Evolutionary conservation across 2,329 filamentous ascomycete species (phyloP), one percentile per base, ranked within the genome.

Genomic region (Arthrobotrys iridis): DNA sequence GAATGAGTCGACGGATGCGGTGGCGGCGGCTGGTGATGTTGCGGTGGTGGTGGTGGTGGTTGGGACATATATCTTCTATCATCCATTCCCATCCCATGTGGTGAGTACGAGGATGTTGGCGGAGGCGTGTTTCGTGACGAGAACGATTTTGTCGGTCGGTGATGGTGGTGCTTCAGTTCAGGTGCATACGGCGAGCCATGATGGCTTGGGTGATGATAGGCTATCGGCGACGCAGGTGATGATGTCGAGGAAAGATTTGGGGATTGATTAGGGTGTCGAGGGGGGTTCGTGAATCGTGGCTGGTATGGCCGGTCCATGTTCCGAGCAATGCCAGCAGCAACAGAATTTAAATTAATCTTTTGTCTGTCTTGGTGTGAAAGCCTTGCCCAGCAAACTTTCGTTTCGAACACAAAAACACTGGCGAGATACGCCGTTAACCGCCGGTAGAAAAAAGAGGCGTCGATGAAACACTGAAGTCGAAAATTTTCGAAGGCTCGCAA

Each of bases 261-360:
- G 41, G 71, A 75, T 48, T 75, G 71, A 48, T 68, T 75, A 26
- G 63, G 52, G 43, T 74, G 63, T 58, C 71, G 64, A 62, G 71
- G 30, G 46, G 45, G 66, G 57, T 71, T 67, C 30, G 70, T 58
- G 58, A 75, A 75, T 68, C 71, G 63, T 43, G 71, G 71, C 41
- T 75, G 71, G 63, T 75, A 75, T 48, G 57, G 63, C 40, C 71
- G 71, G 71, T 75, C 71, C 71, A 75, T 75, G 57, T 75, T 75
- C 58, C 66, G 58, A 63, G 62, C 33, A 62, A 62, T n/a, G 24
- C 41, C 43, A 37, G 41, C 26, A 63, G 59, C 28, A 55, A 65
- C 30, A 55, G 62, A 65, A 55, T 57, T 57, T 28, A 15, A 43
- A 60, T 33, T 30, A 30, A 50, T 55, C 50, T 50, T 55, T 40